Base-by-base conservation (phyloP, 2,329 filamentous ascomycete genomes). In the Epichloe glyceriae region DNA sequence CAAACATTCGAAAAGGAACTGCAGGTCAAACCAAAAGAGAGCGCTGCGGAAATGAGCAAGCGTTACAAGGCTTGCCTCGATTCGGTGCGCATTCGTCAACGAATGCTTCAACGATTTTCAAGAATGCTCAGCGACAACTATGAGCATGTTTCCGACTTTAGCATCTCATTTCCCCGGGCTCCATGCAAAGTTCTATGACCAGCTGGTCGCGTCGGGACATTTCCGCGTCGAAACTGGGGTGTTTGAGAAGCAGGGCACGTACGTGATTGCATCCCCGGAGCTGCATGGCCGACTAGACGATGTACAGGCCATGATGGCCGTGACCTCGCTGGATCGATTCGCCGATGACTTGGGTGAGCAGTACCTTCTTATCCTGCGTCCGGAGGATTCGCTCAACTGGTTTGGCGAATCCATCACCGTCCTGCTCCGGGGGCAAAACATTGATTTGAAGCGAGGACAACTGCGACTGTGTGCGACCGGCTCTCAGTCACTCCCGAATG, bases 141-240 rank as follows among this genome's bases (percentile, higher is more conserved):
- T 61, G 93, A 98, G 66, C 97, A 98, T 62, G 87, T 88, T 5
- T 95, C 89, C 10, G 93, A 98, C 66, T 95, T 93, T 67, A 95
- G 87, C 65, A 85, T 97, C 61, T 83, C 85, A 37, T 77, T 89
- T 43, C 62, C 70, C 75, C 78, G 8, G 81, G 86, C 34, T 78
- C 79, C 54, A 74, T 94, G 54, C 82, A 83, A 81, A 86, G 38
- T 78, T 98, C 30, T 86, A 90, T 56, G 86, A 94, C 57, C 80
- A 87, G 22, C 75, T 98, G 8, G 80, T 88, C 12, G 75, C 85
- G 41, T 85, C 87, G 1, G 88, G 87, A 3, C 93, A 98, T 64
- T 94, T 97, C 60, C 78, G 95, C 33, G 82, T 98, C 15, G 83
- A 88, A 54, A 85, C 82, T 20, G 77, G 78, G 19, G 75, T 77